phyloP scores from a whole-genome alignment of 2,329 filamentous ascomycete species.

The Fusarium cicatricum region DNA sequence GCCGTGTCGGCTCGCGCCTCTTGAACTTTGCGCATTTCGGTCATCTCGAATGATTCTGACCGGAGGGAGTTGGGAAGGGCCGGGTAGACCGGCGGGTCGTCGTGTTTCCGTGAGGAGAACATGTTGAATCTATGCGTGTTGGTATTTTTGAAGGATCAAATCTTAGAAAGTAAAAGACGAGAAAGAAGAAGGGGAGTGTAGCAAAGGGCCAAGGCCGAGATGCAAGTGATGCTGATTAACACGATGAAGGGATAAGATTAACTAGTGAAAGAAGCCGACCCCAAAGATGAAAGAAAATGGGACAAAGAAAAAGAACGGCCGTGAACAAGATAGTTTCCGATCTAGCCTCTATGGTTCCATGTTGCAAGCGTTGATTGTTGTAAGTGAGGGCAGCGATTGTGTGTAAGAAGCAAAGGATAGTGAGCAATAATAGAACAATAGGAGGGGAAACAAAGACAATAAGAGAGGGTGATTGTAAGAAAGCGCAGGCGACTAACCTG shows the following conservation, averaged over 20 bases:
- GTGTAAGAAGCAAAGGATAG: constrained; percentile 12
- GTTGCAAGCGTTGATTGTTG: constrained; percentile 20
- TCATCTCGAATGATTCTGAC: constrained; percentile 49
- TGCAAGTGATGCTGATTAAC: constrained; percentile 17
- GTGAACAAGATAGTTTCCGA: constrained; percentile 23
- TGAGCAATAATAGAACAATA: constrained; percentile 32
- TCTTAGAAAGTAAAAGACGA: constrained; percentile 9
- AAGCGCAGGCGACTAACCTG: constrained; percentile 29
- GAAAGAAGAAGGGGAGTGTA: constrained; percentile 13
- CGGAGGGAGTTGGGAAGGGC: constrained; percentile 50
- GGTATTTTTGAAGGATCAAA: constrained; percentile 33
- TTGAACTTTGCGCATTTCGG: constrained; percentile 44
- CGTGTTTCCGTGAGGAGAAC: constrained; percentile 48
- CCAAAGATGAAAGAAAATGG: constrained; percentile 25
- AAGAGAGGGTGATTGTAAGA: constrained; percentile 34
- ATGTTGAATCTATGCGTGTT: constrained; percentile 47
- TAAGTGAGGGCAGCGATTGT: constrained; percentile 23
- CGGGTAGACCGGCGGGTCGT: constrained; percentile 46
- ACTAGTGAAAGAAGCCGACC: constrained; percentile 22
- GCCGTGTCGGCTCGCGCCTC: constrained; percentile 62
- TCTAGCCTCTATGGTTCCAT: constrained; percentile 43
- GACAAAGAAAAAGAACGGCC: constrained; percentile 32
- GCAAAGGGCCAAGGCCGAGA: constrained; percentile 9
- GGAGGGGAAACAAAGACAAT: constrained; percentile 37
- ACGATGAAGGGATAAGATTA: constrained; percentile 22